Conservation (phyloP, 1,284 basidiomycete species). For the Omphalotus olearius region DNA sequence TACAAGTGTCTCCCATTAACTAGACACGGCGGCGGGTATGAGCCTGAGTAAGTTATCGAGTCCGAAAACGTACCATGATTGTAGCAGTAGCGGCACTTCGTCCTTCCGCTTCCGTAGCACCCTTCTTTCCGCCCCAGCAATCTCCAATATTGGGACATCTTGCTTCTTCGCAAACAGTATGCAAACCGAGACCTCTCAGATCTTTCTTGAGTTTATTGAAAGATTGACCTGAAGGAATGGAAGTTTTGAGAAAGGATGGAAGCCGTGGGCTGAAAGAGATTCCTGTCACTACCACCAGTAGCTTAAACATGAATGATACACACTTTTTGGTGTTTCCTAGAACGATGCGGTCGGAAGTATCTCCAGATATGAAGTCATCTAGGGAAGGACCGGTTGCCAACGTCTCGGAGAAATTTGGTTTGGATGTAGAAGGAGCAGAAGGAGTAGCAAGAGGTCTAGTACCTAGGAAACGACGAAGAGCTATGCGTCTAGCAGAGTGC, state of each 20-base stretch:
- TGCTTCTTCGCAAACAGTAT: slow-evolving; percentile 99
- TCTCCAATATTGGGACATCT: slow-evolving; percentile 99
- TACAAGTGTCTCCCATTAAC: slow-evolving; percentile 99
- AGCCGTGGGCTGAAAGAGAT: slow-evolving; percentile 68
- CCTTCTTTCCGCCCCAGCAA: slow-evolving; percentile 93
- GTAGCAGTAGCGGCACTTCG: slow-evolving; percentile 93
- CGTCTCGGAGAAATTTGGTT: slow-evolving; percentile 47
- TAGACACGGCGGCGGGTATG: slow-evolving; percentile 25
- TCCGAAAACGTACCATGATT: slow-evolving; percentile 77
- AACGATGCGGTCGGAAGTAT: slow-evolving; percentile 60
- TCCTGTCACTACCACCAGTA: slow-evolving; percentile 2
- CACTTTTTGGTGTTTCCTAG: slow-evolving; percentile 79
- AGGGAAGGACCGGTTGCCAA: slow-evolving; percentile 75
- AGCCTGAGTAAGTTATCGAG: not conserved
- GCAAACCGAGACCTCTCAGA: slow-evolving; percentile 84
- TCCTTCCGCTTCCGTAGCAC: slow-evolving; percentile 67
- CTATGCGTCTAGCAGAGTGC: slow-evolving; percentile 4
- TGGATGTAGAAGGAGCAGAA: slow-evolving; percentile 35
- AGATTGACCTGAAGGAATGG: slow-evolving; percentile 85
- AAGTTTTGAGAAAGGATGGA: slow-evolving; percentile 91
- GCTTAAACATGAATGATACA: slow-evolving; percentile 20
- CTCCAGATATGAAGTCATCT: slow-evolving; percentile 80
- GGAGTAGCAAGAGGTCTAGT: slow-evolving; percentile 53
- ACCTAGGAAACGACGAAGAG: slow-evolving; percentile 6
- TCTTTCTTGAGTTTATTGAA: slow-evolving; percentile 96